Evolutionary conservation across 2,329 filamentous ascomycete genomes (phyloP), one percentile per base, ranked within the genome.

Genomic region (Arthrobotrys megalospora): DNA sequence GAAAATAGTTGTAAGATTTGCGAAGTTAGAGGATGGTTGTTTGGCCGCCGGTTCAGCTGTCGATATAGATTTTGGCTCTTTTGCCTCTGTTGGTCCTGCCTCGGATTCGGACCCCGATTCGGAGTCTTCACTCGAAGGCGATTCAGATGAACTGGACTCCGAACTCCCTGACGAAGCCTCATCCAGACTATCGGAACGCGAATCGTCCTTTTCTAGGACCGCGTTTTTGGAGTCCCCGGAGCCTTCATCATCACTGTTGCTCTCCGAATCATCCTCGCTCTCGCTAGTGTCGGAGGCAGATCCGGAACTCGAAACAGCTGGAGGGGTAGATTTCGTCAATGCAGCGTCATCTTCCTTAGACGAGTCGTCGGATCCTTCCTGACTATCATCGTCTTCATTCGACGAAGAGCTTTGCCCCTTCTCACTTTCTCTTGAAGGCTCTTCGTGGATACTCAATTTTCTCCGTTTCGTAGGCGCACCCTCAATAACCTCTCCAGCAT

Each of bases 401-500:
- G 62, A 55, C 1, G 80, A 80, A 12, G 81, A 80, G 8, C 80
- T 81, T 0, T 82, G 80, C 8, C 82, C 82, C 34, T 84, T 84
- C 21, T 85, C 84, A 1, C 3, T 11, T 52, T 65, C 28, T n/a
- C 38, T 63, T 14, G 43, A n/a, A n/a, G 58, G 16, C 6, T 82
- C 82, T 48, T 63, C 80, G 6, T 83, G 45, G 79, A 81, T 16
- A 60, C 68, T 64, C 14, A 73, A 32, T 43, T 50, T 78, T 45
- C 77, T 72, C 55, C 82, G 85, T 65, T 84, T 87, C 36, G 82
- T 83, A 79, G 85, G 87, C 41, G 86, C 86, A 7, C 84, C 84
- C 83, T 96, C 92, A 1, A 97, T 89, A 0, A 97, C 85, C 69
- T 91, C 89, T 5, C 94, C 94, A 14, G 91, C 86, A 79, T 90